phyloP scores from a whole-genome alignment of 352 stramenopile species.

The Phytophthora cryptogea region DNA sequence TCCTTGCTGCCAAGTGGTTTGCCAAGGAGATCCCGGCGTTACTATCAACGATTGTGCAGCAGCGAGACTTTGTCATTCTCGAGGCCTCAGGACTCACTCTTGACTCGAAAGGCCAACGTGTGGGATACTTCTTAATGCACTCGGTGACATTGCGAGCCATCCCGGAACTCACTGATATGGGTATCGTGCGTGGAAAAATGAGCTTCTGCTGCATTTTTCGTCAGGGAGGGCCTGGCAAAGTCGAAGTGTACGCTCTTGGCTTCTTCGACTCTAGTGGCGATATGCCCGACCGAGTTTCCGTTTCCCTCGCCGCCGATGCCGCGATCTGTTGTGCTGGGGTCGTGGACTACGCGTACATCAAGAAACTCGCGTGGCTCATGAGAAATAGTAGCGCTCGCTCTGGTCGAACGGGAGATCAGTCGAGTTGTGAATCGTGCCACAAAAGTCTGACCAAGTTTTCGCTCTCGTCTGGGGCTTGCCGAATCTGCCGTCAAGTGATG shows the following conservation, averaged over 20 bases:
- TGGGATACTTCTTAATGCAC: constrained; percentile 54
- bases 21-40: constrained; percentile 47
- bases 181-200: constrained; percentile 46
- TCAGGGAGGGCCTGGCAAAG: constrained; percentile 21
- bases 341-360: constrained; percentile 58
- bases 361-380: constrained; percentile 69
- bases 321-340: constrained; percentile 44
- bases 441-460: constrained; percentile 30
- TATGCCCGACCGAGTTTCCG: constrained; percentile 46
- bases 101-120: constrained; percentile 36
- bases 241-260: constrained; percentile 54
- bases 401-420: not conserved
- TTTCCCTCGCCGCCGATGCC: constrained; percentile 44
- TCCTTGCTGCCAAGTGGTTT: constrained; percentile 64
- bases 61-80: constrained; percentile 56
- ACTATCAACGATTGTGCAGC: constrained; percentile 46
- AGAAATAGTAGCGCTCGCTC: constrained; percentile 20
- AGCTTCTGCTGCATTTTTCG: constrained; percentile 61
- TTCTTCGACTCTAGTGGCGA: constrained; percentile 57
- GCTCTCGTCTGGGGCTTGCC: constrained; percentile 29
- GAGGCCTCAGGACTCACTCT: constrained; percentile 38
- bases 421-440: constrained; percentile 34
- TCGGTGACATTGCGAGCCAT: constrained; percentile 43
- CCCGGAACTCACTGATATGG: constrained; percentile 47
- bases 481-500: constrained; percentile 46